Evolutionary conservation across 352 stramenopile genomes (phyloP), one percentile per base, ranked within the genome.

Genomic region (Phytophthora boehmeriae): DNA sequence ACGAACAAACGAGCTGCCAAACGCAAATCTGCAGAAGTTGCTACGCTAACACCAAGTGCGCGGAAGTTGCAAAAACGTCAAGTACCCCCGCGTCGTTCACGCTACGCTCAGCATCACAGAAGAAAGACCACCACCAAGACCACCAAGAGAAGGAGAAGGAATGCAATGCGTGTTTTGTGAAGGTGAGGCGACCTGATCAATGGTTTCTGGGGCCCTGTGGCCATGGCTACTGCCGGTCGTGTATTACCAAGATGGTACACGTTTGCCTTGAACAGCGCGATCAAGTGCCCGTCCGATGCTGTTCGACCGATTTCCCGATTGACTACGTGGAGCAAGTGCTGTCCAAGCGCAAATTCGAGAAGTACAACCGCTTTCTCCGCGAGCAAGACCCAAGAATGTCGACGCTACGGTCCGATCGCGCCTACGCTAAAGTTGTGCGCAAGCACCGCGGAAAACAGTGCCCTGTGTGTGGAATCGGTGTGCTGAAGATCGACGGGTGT

Each of bases 381-480:
- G 82, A 88, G 38, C 72, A 72, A 20, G 44, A 72, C 36, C 81
- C 71, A 50, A 46, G 34, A 0, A 50, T 20, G 6, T 78, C 63
- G 17, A 75, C 60, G 4, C 68, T 89, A 16, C 49, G 73, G 50
- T 80, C 78, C 2, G 82, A 91, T 56, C 53, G 62, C 39, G 76
- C 80, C 25, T 91, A 89, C 47, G 67, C 70, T 4, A 53, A 59
- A 8, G 39, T 78, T 3, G 58, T 92, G 9, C 47, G 65, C 14
- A 28, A 44, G 22, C 45, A 67, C 0, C 43, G 63, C 8, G 70
- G 76, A n/a, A 78, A 86, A 32, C 82, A 92, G 62, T 90, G 82
- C 20, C 80, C 82, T 0, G 38, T 27, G 16, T 90, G 83, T 42
- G 82, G 80, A 39, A 69, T 92, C 16, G 82, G 82, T 8, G 76